Percentiles rank a stretch among this genome's conserved stretches.
These are phyloP conservation scores for Tubosaeta sp. DNA, from an alignment of 768 basidiomycete genomes.

Conservation along the genomic window DNA sequence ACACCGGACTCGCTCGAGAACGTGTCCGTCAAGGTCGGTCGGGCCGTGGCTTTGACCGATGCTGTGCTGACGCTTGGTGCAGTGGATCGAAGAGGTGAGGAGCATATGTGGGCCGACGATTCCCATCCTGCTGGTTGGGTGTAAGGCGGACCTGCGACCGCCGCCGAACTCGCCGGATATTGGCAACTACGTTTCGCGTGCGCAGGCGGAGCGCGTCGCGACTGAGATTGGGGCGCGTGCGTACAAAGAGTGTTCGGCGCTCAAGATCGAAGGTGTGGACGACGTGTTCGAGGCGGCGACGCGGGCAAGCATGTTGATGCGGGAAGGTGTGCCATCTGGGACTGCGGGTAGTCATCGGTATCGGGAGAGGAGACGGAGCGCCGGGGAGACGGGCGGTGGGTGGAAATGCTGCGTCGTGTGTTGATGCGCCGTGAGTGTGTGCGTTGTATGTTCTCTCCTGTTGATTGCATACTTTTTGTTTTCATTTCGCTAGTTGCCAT, in stretches of 20 bases:
- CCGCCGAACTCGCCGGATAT: slow-evolving; percentile 43
- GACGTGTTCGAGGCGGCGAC: slow-evolving; percentile 98
- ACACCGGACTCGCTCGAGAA: slow-evolving; percentile 97
- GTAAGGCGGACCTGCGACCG: slow-evolving; percentile 90
- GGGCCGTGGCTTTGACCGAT: not conserved
- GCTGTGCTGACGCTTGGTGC: not conserved
- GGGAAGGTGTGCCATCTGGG: slow-evolving; percentile 67
- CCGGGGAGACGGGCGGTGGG: slow-evolving; percentile 38
- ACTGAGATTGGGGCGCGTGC: slow-evolving; percentile 82
- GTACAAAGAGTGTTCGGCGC: slow-evolving; percentile 92
- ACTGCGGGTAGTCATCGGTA: slow-evolving; percentile 48
- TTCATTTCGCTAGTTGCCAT: not conserved
- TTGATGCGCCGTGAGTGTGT: slow-evolving; percentile 26
- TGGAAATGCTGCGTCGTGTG: slow-evolving; percentile 68
- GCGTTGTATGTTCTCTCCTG: not conserved
- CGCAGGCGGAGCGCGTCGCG: slow-evolving; percentile 80
- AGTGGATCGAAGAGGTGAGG: slow-evolving; percentile 99
- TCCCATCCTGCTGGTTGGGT: slow-evolving; percentile 93
- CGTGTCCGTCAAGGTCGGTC: slow-evolving; percentile 78
- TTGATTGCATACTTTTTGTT: slow-evolving; percentile 1
- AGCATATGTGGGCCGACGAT: slow-evolving; percentile 91
- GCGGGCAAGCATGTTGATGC: slow-evolving; percentile 92
- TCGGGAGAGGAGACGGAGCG: slow-evolving; percentile 50
- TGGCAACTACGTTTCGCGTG: slow-evolving; percentile 63
- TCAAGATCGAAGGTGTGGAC: slow-evolving; percentile 90